Percentiles rank a stretch among this genome's conserved stretches.
Evolutionary conservation across 495 filamentous ascomycete genomes (phyloP).

Genomic region (Neurospora cerealis): DNA sequence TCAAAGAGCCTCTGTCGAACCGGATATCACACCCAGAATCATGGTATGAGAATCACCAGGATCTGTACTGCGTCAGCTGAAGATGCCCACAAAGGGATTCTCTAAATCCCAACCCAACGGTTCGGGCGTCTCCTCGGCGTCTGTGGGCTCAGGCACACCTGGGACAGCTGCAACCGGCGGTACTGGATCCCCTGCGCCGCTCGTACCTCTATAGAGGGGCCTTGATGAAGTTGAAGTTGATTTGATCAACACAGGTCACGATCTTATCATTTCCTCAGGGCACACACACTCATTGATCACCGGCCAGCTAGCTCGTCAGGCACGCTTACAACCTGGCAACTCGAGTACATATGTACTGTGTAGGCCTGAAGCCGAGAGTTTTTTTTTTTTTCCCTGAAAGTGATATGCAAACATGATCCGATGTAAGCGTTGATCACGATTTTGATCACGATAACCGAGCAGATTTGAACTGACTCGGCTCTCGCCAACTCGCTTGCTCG

Average conservation of each 20-base stretch:
- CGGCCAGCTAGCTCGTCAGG: neutral
- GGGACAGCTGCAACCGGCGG: neutral
- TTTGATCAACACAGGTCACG: neutral
- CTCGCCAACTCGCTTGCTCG: neutral
- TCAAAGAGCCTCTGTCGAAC: too few relatives aligned
- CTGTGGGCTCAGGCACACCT: neutral
- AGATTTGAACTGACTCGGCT: neutral
- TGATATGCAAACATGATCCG: neutral
- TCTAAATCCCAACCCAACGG: neutral
- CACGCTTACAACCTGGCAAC: neutral
- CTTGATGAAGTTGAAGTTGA: too few relatives aligned
- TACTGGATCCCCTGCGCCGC: neutral
- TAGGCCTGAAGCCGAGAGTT: neutral
- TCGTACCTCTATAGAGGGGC: too few relatives aligned
- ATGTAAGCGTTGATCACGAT: neutral
- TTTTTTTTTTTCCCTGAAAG: neutral
- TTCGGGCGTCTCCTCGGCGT: neutral
- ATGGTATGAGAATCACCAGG: neutral
- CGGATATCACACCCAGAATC: too few relatives aligned
- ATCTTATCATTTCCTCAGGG: neutral
- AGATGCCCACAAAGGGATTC: neutral
- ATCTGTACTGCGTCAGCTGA: neutral
- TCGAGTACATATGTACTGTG: too few relatives aligned
- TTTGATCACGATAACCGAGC: neutral
- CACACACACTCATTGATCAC: neutral